These are phyloP conservation scores for Fusarium tanahbumbuense DNA, from an alignment of 2,329 filamentous ascomycete species.

Conservation along the genomic window DNA sequence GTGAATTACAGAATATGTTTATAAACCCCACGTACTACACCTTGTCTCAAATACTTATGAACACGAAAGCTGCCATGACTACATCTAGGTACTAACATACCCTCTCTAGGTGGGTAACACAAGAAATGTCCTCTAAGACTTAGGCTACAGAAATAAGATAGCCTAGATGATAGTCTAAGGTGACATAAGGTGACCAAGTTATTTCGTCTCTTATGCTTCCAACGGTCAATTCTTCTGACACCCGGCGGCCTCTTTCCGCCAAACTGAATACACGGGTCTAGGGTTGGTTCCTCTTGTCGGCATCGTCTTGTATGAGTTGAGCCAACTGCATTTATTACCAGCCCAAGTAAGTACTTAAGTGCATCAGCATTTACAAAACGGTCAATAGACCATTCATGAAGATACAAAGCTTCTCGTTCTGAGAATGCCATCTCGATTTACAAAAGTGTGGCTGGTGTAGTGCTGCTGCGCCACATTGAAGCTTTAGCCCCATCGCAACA, in stretches of 20 bases:
- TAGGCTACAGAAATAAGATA: too few species aligned
- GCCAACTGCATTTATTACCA: background rate
- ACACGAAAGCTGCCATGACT: background rate
- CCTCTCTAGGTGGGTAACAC: too few species aligned
- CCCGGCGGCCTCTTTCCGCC: too few species aligned
- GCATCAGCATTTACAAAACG: background rate
- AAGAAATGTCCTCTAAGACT: too few species aligned
- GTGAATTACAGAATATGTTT: background rate
- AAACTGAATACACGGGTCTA: background rate
- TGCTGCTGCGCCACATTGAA: constrained; percentile 14
- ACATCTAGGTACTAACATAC: background rate
- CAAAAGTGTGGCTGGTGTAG: constrained; percentile 16
- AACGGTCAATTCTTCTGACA: too few species aligned
- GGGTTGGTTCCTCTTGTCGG: background rate
- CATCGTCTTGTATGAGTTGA: background rate
- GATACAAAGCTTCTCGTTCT: background rate
- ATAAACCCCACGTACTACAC: background rate
- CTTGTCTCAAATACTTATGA: background rate
- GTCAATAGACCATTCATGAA: background rate
- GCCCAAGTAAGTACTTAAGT: background rate
- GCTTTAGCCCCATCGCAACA: constrained; percentile 33
- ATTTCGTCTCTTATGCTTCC: too few species aligned
- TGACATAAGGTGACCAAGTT: too few species aligned
- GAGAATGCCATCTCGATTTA: background rate
- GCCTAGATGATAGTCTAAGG: too few species aligned